Base-by-base conservation (phyloP, 495 filamentous ascomycete genomes). In the Aspergillus asperescens region DNA sequence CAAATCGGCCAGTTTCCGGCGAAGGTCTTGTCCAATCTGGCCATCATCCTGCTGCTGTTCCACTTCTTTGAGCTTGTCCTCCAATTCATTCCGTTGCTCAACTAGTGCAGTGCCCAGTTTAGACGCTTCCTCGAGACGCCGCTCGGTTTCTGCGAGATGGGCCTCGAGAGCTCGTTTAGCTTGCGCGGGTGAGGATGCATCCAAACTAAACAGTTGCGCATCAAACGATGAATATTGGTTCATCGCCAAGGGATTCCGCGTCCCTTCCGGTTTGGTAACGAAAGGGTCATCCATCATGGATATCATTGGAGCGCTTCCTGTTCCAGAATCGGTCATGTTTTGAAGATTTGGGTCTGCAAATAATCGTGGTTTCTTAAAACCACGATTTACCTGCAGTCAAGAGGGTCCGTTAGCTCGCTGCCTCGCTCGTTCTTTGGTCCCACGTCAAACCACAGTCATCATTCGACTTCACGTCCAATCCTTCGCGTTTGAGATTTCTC, bases 111-210 rank as follows among this genome's bases (percentile, higher is more conserved):
- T 90, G 34, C 93, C 93, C 31, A 97, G 68, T 60, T 85, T 90
- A 4, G 87, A 91, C 4, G 93, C 88, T 63, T 95, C 90, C 64
- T 95, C 86, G 58, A 97, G 83, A 52, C 91, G 79, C 47, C 90
- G 85, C 52, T 94, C 88, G 0, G 92, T 95, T 65, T 98, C 94
- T 22, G 83, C 81, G 29, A 97, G 75, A 68, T 96, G 94, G 37
- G 90, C 90, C 69, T 96, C 86, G 25, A 98, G 77, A 27, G 90
- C 89, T 43, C 86, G 84, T 65, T 87, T 93, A 5, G 89, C 86
- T 60, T 96, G 90, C 27, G 84, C 81, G 28, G 92, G 89, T 0
- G 93, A 95, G 32, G 76, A 77, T 24, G 81, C 77, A 60, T 86
- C 85, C n/a, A 93, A 69, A 29, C 83, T 84, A 59, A 95, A 88